phyloP scores from a whole-genome alignment of 1,284 basidiomycete genomes.

The Heterobasidion irregulare region DNA sequence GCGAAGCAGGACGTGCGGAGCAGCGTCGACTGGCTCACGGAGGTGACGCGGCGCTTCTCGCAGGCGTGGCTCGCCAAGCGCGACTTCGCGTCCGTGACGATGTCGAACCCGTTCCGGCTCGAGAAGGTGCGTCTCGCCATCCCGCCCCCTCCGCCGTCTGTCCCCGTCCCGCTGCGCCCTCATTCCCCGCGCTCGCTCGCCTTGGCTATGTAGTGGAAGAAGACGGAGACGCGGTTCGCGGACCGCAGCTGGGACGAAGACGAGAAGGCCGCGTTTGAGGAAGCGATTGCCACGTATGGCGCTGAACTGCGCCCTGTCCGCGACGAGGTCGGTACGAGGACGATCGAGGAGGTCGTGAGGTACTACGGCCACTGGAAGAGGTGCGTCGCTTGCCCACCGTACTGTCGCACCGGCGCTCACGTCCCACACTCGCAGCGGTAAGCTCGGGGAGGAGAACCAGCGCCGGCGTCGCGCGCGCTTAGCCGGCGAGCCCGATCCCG shows the following conservation, averaged over 20 bases:
- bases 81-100: conserved; percentile 50
- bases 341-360: conserved; percentile 72
- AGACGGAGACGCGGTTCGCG: conserved; percentile 53
- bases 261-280: conserved; percentile 70
- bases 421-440: conserved; percentile 30
- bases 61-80: conserved; percentile 48
- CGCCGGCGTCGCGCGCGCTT: conserved; percentile 39
- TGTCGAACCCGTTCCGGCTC: conserved; percentile 44
- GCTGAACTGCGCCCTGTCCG: conserved; percentile 74
- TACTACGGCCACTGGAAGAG: conserved; percentile 86
- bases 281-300: conserved; percentile 61
- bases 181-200: neutral
- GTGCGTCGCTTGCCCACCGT: conserved; percentile 26
- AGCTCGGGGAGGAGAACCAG: conserved; percentile 58
- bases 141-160: neutral
- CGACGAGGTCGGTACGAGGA: conserved; percentile 64
- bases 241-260: conserved; percentile 68
- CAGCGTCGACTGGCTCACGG: conserved; percentile 73
- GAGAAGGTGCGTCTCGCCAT: conserved; percentile 45
- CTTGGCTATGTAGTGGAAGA: conserved; percentile 55
- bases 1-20: conserved; percentile 37
- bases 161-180: neutral
- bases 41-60: conserved; percentile 60
- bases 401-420: neutral
- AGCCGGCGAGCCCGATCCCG: conserved; percentile 22